Conservation (phyloP, 2,329 filamentous ascomycete genomes). For the Didymosphaeria variabile region DNA sequence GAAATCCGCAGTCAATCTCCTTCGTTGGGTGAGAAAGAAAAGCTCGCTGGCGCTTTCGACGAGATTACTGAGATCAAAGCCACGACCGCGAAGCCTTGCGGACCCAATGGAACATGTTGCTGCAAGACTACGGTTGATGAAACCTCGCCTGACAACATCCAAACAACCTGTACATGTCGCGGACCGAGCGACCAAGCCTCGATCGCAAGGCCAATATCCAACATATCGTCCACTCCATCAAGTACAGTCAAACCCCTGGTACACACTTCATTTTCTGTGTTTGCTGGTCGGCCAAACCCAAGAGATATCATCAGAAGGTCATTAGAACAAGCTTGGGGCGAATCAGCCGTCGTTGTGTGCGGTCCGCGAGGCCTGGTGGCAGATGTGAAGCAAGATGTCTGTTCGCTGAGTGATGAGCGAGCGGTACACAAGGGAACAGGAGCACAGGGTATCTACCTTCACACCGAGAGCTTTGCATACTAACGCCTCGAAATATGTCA, state of each 20-base stretch:
- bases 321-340: constrained; percentile 67
- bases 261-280: constrained; percentile 47
- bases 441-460: constrained; percentile 70
- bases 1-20: constrained; percentile 28
- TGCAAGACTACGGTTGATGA: constrained; percentile 58
- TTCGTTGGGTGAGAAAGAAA: constrained; percentile 30
- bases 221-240: constrained; percentile 24
- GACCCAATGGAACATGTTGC: constrained; percentile 54
- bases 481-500: constrained; percentile 25
- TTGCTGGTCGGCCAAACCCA: constrained; percentile 63
- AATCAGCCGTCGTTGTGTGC: constrained; percentile 70
- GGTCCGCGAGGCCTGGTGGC: constrained; percentile 65
- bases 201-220: constrained; percentile 21
- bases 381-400: constrained; percentile 65
- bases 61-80: constrained; percentile 34
- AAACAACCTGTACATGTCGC: constrained; percentile 30
- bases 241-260: constrained; percentile 30
- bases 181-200: constrained; percentile 3
- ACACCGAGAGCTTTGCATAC: constrained; percentile 67
- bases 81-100: constrained; percentile 32
- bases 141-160: constrained; percentile 39
- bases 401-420: constrained; percentile 68
- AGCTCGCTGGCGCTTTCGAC: constrained; percentile 31
- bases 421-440: constrained; percentile 74
- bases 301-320: constrained; percentile 62